Percentiles rank a stretch among this genome's conserved stretches.
These are phyloP conservation scores for Cairneyella variabilis DNA, from an alignment of 495 filamentous ascomycete species.

Conservation along the genomic window DNA sequence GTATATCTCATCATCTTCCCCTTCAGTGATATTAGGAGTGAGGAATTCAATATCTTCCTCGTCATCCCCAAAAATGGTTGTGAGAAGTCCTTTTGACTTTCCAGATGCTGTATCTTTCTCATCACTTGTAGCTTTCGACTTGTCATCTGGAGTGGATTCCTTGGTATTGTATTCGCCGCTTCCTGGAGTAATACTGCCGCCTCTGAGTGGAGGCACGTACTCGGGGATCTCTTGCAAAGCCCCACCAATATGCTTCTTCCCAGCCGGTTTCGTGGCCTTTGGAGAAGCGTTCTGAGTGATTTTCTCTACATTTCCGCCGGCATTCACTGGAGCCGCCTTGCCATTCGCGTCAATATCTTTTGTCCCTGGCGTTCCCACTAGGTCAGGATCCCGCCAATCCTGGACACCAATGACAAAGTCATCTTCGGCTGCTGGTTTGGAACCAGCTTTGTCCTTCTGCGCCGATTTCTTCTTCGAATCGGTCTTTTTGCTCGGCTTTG, in stretches of 20 bases:
- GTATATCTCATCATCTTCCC: not conserved
- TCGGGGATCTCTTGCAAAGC: conserved; percentile 34
- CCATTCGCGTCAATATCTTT: conserved; percentile 13
- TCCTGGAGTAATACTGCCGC: conserved; percentile 70
- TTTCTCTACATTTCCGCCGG: conserved; percentile 23
- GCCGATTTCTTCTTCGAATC: conserved; percentile 15
- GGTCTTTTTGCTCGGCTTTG: conserved; percentile 24
- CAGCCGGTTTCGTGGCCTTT: conserved; percentile 10
- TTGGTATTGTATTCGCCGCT: conserved; percentile 66
- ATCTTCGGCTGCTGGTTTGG: conserved; percentile 44
- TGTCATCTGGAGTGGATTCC: not conserved
- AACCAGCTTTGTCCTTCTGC: conserved; percentile 19
- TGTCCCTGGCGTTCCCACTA: conserved; percentile 37
- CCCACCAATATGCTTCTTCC: conserved; percentile 25
- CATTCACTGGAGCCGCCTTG: conserved; percentile 12
- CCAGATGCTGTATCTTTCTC: conserved; percentile 19
- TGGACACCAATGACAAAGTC: conserved; percentile 89
- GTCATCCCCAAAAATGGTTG: conserved; percentile 45
- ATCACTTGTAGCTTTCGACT: not conserved
- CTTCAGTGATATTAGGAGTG: conserved; percentile 12
- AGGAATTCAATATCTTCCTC: conserved; percentile 30
- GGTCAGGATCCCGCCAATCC: conserved; percentile 86
- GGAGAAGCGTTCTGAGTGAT: conserved; percentile 3
- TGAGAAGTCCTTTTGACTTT: conserved; percentile 33
- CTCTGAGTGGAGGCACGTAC: conserved; percentile 41